Evolutionary conservation across 352 stramenopile species (phyloP).

Genomic region (Phytophthora vignae): DNA sequence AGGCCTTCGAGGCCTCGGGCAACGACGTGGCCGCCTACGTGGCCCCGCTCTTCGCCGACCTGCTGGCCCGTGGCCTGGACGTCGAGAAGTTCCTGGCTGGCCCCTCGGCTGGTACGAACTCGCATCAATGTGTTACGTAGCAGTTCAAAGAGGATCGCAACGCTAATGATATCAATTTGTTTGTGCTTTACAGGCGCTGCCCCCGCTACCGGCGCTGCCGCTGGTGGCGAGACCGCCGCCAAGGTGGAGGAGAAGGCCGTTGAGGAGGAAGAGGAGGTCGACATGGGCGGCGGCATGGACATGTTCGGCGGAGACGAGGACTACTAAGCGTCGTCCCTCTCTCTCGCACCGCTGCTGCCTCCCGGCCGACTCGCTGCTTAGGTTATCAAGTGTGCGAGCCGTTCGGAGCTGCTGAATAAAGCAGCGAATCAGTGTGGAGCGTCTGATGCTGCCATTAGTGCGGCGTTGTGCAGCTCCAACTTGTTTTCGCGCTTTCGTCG

Average conservation of each 20-base stretch:
- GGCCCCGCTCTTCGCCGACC: conserved; percentile 84
- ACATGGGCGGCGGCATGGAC: conserved; percentile 86
- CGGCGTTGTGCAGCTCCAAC: not conserved
- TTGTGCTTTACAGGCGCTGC: conserved; percentile 49
- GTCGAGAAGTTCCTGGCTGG: conserved; percentile 91
- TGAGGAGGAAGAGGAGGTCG: conserved; percentile 89
- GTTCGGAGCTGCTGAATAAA: not conserved
- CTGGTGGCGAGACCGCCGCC: conserved; percentile 49
- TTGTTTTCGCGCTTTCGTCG: not conserved
- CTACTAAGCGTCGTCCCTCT: conserved; percentile 68
- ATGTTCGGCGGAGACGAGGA: conserved; percentile 90
- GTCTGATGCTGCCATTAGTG: not conserved
- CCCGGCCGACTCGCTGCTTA: conserved; percentile 1
- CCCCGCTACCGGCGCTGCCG: conserved; percentile 58
- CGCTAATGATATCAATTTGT: conserved; percentile 4
- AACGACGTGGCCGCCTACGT: conserved; percentile 84
- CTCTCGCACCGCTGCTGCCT: conserved; percentile 9
- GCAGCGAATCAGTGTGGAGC: not conserved
- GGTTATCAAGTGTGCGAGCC: not conserved
- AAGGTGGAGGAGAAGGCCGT: conserved; percentile 71
- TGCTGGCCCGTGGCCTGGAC: conserved; percentile 82
- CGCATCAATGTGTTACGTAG: not conserved
- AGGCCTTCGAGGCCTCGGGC: conserved; percentile 78
- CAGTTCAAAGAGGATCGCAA: not conserved
- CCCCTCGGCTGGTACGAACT: conserved; percentile 79